Base-by-base conservation (phyloP, 2,329 filamentous ascomycete species). In the Colletotrichum sp. region DNA sequence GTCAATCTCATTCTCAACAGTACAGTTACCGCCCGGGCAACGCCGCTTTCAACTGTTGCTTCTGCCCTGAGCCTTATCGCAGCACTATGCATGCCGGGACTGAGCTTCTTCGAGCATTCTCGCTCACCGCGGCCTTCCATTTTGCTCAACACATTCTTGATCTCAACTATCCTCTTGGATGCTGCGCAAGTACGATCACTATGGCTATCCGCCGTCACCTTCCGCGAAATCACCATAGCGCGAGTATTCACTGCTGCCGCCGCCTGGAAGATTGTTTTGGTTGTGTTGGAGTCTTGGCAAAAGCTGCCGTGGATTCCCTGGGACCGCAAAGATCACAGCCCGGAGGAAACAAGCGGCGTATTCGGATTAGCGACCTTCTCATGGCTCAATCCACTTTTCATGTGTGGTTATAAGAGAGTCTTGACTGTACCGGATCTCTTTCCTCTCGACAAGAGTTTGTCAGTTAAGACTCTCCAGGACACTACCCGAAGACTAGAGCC, bases 321-420 rank as follows among this genome's bases (percentile, higher is more conserved):
- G 66, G 25, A 70, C 30, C 32, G 8, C 8, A 62, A 81, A n/a
- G 75, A 77, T 79, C 16, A 78, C 27, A 87, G 86, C 43, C 86
- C 79, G 5, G 87, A 82, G 64, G 84, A 78, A 30, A 83, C 78
- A 64, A 85, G 78, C 70, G 79, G 83, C 5, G 72, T 85, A 3
- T 80, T 81, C 10, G 79, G 78, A 3, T 76, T 85, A 1, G 78
- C 79, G 0, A 78, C 84, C 5, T 84, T 81, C 22, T 80, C 81
- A 2, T 88, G 86, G 80, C 74, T 84, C 6, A 81, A 83, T 36
- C 78, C 77, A 13, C 76, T 87, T 10, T 83, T 85, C 27, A 64
- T 84, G 2, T 69, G 55, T 0, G 84, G 84, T 4, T 85, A 83
- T 70, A 71, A 74, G 27, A 81, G 78, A 22, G 61, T 83, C 13